Conservation (phyloP, 441 rosid species). For the Erodium trifolium region DNA sequence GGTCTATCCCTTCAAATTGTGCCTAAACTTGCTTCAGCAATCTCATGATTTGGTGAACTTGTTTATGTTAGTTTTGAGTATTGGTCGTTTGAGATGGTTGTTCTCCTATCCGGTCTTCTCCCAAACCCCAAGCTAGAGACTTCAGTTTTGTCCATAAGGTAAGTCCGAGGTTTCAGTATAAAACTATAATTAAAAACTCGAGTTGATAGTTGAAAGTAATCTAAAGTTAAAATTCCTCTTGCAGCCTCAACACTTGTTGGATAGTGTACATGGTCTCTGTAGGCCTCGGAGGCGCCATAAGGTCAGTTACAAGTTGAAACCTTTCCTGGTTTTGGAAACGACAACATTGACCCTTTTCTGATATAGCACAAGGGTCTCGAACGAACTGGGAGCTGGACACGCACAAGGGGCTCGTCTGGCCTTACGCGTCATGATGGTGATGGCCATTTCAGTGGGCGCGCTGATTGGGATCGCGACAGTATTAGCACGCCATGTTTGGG, state of each 20-base stretch:
- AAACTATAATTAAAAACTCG: too few relatives aligned
- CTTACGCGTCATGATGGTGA: conserved; percentile 23
- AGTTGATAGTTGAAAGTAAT: background rate
- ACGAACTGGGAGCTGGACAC: conserved; percentile 39
- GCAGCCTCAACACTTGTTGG: conserved; percentile 48
- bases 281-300: conserved; percentile 47
- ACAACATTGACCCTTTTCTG: background rate
- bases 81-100: conserved; percentile 71
- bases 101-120: conserved; percentile 61
- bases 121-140: conserved; percentile 67
- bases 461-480: conserved; percentile 26
- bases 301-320: conserved; percentile 21
- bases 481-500: conserved; percentile 30
- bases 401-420: conserved; percentile 30
- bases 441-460: conserved; percentile 31
- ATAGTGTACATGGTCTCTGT: conserved; percentile 46
- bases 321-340: too few relatives aligned
- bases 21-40: too few relatives aligned
- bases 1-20: background rate
- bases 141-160: conserved; percentile 67
- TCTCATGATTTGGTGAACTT: background rate
- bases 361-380: conserved; percentile 36
- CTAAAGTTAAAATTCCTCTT: background rate
- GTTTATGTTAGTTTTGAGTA: conserved; percentile 42
- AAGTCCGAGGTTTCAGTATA: background rate